Evolutionary conservation across 2,329 filamentous ascomycete genomes (phyloP), one percentile per base, ranked within the genome.

Genomic region (Aspergillus luchuensis): DNA sequence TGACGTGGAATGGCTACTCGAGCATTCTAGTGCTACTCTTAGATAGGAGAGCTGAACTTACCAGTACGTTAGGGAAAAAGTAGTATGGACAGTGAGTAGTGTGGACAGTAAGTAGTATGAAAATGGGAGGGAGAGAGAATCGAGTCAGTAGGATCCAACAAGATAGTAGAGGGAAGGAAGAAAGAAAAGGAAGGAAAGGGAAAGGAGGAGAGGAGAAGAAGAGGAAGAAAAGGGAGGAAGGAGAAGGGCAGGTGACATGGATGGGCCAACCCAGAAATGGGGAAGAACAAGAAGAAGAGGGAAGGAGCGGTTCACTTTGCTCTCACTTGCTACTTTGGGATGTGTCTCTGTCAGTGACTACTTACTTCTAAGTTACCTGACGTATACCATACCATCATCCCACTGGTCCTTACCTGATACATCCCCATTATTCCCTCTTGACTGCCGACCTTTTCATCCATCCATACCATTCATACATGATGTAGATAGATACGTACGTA

Each of bases 181-280:
- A 41, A 43, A 47, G 56, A 41, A 36, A 43, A n/a, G 52, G 39
- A 39, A 49, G 56, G 47, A 23, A 43, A 19, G 52, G 45, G 33
- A 47, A 19, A 47, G 43, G 36, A 51, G 19, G 23, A 25, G 51
- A 41, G 58, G 58, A 54, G 55, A 57, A 8, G 53, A 38, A 23
- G 51, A 60, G 25, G 47, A 58, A 59, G 56, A 56, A 58, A 57
- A 57, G 30, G 45, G 52, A 51, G 49, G 36, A 48, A 54, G 48
- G 39, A 28, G 17, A 36, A 39, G 58, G 66, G 70, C 72, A 74
- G 72, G 71, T 74, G 73, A 76, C 70, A 66, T 61, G 57, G 60
- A 57, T 61, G 59, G 66, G 50, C 63, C 62, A 61, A 47, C 60
- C 52, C 43, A 51, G 47, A 50, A 50, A 11, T 50, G 47, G 8